These are phyloP conservation scores for Millerozyma miso DNA, from an alignment of 805 yeast genomes.

Conservation along the genomic window DNA sequence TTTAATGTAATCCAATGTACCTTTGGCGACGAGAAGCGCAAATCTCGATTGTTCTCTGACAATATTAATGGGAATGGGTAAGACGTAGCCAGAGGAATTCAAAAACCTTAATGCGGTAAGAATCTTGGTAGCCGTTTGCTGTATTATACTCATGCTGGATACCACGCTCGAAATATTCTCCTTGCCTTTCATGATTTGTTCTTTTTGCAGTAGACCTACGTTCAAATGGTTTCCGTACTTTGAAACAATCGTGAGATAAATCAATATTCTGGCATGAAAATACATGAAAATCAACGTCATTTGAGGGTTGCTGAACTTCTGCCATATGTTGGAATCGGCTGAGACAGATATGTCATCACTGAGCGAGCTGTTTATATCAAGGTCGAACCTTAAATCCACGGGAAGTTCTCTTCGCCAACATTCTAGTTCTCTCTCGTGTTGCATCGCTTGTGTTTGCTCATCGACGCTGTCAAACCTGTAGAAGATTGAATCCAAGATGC, in stretches of 20 bases:
- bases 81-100: slow-evolving; percentile 36
- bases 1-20: slow-evolving; percentile 76
- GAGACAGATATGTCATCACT: slow-evolving; percentile 20
- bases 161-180: slow-evolving; percentile 23
- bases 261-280: slow-evolving; percentile 40
- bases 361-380: slow-evolving; percentile 54
- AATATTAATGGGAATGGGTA: slow-evolving; percentile 63
- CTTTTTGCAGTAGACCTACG: slow-evolving; percentile 38
- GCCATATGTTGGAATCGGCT: slow-evolving; percentile 16
- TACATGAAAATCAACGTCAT: slow-evolving; percentile 47
- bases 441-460: slow-evolving; percentile 22
- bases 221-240: slow-evolving; percentile 39
- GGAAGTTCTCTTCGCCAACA: slow-evolving; percentile 77
- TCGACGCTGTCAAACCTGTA: slow-evolving; percentile 46
- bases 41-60: slow-evolving; percentile 61
- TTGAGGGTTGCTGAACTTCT: slow-evolving; percentile 39
- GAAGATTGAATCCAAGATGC: slow-evolving; percentile 66
- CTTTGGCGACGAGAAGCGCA: slow-evolving; percentile 63
- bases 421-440: slow-evolving; percentile 64
- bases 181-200: slow-evolving; percentile 35
- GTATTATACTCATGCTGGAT: slow-evolving; percentile 63
- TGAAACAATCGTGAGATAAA: slow-evolving; percentile 39
- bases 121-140: slow-evolving; percentile 63
- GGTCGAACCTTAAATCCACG: slow-evolving; percentile 52
- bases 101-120: slow-evolving; percentile 47